Evolutionary conservation across 1,284 basidiomycete genomes (phyloP), one percentile per base, ranked within the genome.

Genomic region (Polyporus tsugae): DNA sequence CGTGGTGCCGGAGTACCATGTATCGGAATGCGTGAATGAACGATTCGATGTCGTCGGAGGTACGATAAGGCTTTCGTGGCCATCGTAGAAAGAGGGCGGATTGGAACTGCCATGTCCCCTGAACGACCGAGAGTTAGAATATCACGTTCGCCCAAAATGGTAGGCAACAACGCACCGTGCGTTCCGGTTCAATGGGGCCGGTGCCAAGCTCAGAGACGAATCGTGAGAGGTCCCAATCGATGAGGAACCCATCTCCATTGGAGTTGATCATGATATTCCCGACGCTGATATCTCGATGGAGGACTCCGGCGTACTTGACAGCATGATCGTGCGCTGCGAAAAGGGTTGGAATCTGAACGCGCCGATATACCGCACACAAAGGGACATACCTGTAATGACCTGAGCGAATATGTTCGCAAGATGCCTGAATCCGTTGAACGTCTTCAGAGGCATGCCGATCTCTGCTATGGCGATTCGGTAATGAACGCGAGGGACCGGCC

Each of bases 31-130:
- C 25, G 36, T 70, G 68, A 1, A 67, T 22, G n/a, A 69, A 68
- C 1, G 69, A 66, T 42, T 70, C 71, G 6, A 72, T 59, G 22
- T 72, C 71, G 63, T 72, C 71, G 17, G 64, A 66, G 15, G 58
- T 35, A 19, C 63, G 44, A 29, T 65, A 53, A 4, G 65, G 63
- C 17, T 68, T 68, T 7, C 53, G 17, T 15, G 68, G 70, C 44
- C 38, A 58, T 4, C 15, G n/a, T 9, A 65, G 63, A 9, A 58
- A 25, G 7, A 63, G 25, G 0, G 64, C 68, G 13, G 71, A 72
- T 11, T 57, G 64, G 52, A 66, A 68, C 42, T 68, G 66, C 71
- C 71, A 70, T n/a, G 71, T 72, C 0, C 71, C 68, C 71, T 70
- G 36, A 6, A 38, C 2, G 25, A n/a, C 11, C 29, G 29, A 19